Evolutionary conservation across 768 basidiomycete genomes (phyloP), one percentile per base, ranked within the genome.

Genomic region (Porpolomopsis calyptriformis): DNA sequence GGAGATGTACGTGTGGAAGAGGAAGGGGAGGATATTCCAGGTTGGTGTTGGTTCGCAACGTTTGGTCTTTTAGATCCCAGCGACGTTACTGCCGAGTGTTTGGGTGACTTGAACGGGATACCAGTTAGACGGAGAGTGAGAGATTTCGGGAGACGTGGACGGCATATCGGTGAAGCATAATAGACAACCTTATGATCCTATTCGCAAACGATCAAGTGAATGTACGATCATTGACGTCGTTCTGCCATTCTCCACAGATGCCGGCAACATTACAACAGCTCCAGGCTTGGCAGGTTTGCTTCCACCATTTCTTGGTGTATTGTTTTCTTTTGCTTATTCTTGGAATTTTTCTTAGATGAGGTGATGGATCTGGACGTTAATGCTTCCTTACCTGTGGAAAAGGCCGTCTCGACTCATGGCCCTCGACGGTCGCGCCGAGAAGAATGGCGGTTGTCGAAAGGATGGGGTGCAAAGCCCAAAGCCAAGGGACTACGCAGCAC

Each of bases 361-460:
- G 62, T 65, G 3, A 82, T 81, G 78, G 65, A 68, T 43, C 56
- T 80, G 34, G 82, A 86, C 42, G 55, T 49, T 37, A 48, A 53
- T 3, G 52, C 57, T 22, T 35, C 56, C 20, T 1, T 19, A 4
- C 48, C 56, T n/a, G 45, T 61, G 20, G 61, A 62, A 3, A 59
- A 59, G 40, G 60, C 58, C 18, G 70, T 91, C 51, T 91, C 89
- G 7, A 93, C 90, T 2, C 86, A 91, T 55, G 90, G 89, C 10
- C 74, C 81, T 2, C 77, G 88, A 25, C 68, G 72, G 41, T 84
- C 85, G 40, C 69, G 90, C 49, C 71, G 85, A 51, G 89, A 90
- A 59, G 71, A 78, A 52, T 93, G 90, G 90, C 69, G 88, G 58
- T 65, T 65, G 46, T 82, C 88, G 19, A 93, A 90, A 59, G 90